A percentile compares a stretch with the other conserved stretches of the same genome.
Conservation (phyloP, 1,284 basidiomycete genomes). For the Jaminaea rosea region DNA sequence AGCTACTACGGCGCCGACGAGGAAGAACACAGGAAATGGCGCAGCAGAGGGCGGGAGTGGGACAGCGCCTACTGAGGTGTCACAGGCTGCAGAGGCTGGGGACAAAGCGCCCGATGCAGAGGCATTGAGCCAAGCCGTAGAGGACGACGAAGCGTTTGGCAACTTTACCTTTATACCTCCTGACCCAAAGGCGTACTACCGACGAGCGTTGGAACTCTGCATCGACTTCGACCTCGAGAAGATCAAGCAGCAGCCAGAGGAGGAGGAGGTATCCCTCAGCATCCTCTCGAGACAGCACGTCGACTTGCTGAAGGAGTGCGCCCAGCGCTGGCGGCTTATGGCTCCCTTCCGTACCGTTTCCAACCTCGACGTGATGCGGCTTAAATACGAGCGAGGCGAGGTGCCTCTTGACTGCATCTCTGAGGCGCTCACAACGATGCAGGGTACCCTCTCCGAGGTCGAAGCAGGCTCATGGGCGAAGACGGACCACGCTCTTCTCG, state of each 20-base stretch:
- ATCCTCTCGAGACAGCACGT: conserved; percentile 77
- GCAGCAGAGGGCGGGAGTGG: background rate
- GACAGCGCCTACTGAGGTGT: conserved; percentile 6
- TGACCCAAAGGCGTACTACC: conserved; percentile 75
- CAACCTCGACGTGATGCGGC: conserved; percentile 77
- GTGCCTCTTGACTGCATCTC: conserved; percentile 83
- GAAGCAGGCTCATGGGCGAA: conserved; percentile 60
- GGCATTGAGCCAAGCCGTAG: conserved; percentile 8
- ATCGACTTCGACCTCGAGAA: conserved; percentile 77
- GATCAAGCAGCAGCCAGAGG: conserved; percentile 82
- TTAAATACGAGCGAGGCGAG: conserved; percentile 78
- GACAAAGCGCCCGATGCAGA: conserved; percentile 4
- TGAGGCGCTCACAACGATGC: conserved; percentile 69
- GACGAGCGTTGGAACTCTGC: conserved; percentile 71
- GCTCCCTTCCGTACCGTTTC: conserved; percentile 67
- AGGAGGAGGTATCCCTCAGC: conserved; percentile 88
- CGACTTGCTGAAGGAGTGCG: conserved; percentile 77
- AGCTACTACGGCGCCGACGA: background rate
- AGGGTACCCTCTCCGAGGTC: conserved; percentile 62
- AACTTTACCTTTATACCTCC: conserved; percentile 77
- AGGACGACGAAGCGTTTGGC: conserved; percentile 27
- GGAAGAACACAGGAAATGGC: background rate
- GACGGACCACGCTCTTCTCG: conserved; percentile 61
- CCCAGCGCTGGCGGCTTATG: conserved; percentile 77
- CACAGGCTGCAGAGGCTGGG: background rate